A percentile compares a stretch with the other conserved stretches of the same genome.
Conservation (phyloP, 768 basidiomycete genomes). For the Lactarius quietus region DNA sequence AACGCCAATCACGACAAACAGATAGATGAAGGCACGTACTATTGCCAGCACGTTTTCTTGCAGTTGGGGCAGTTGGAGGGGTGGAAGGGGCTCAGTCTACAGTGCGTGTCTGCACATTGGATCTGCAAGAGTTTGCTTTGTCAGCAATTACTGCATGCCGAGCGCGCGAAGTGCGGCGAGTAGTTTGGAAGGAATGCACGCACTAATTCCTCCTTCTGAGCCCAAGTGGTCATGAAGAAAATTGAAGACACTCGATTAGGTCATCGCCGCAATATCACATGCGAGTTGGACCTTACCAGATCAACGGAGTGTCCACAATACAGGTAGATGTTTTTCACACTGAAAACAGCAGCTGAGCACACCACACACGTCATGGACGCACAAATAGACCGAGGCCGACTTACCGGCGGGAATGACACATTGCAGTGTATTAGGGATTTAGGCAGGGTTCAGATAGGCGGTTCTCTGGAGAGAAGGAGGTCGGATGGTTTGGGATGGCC, state of each 20-base stretch:
- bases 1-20: not conserved
- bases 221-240: not conserved
- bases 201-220: conserved; percentile 23
- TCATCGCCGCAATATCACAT: not conserved
- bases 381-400: not conserved
- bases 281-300: conserved; percentile 13
- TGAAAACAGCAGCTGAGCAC: conserved; percentile 1
- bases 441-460: conserved; percentile 4
- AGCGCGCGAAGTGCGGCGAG: not conserved
- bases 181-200: conserved; percentile 1
- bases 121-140: conserved; percentile 4
- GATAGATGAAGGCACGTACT: not conserved
- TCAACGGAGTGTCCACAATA: conserved; percentile 20
- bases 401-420: conserved; percentile 24
- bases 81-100: conserved; percentile 21
- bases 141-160: not conserved
- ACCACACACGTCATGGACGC: not conserved
- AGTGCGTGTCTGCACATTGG: conserved; percentile 21
- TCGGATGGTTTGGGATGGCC: conserved; percentile 8
- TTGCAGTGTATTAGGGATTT: conserved; percentile 8
- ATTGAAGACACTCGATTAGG: not conserved
- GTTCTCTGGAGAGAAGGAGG: conserved; percentile 5
- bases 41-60: conserved; percentile 25
- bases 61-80: conserved; percentile 20
- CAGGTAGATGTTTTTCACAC: conserved; percentile 22